Evolutionary conservation across 768 basidiomycete genomes (phyloP), one percentile per base, ranked within the genome.

Genomic region (Trametes sanguinea): DNA sequence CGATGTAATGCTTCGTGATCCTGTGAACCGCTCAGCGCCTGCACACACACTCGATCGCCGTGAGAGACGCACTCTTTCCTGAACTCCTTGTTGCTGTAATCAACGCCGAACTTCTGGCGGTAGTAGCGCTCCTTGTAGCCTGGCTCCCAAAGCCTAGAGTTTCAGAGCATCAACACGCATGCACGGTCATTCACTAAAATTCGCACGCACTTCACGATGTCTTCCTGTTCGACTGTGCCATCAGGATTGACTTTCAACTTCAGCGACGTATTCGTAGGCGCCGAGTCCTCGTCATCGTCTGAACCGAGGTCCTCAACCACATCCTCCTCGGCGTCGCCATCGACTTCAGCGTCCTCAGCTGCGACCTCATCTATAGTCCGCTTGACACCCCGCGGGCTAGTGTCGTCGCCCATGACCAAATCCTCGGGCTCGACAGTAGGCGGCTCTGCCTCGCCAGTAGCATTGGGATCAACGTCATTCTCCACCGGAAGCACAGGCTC

Each of bases 101-200:
- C 83, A 11, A 92, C 78, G 2, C 88, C 88, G 70, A 98, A 99
- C 76, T 99, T 99, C 70, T 92, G 89, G 48, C 83, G 81, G 69
- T 99, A 99, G 73, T 99, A 99, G 43, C 97, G 85, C 67, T 95
- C 93, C 72, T 86, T 88, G 75, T 99, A 99, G 30, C 96, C 97
- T 1, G 95, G 87, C 74, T 98, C 95, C 88, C 93, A 99, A 22
- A 98, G 77, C 71, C 96, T 98, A 68, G 5, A 53, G 42, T 43
- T 61, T 27, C 35, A 64, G 10, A 30, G 39, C 37, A 50, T 60
- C 43, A 67, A 39, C 58, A 69, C 13, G 54, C 62, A 60, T 6
- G 45, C 57, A 45, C 9, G 35, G 48, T 35, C 9, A 35, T 7
- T 17, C 45, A 52, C 4, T 35, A n/a, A 58, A 46, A 47, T 68